A percentile compares a stretch with the other conserved stretches of the same genome.
These are phyloP conservation scores for Aureobasidium leucospermi DNA, from an alignment of 2,329 filamentous ascomycete genomes.

Conservation along the genomic window DNA sequence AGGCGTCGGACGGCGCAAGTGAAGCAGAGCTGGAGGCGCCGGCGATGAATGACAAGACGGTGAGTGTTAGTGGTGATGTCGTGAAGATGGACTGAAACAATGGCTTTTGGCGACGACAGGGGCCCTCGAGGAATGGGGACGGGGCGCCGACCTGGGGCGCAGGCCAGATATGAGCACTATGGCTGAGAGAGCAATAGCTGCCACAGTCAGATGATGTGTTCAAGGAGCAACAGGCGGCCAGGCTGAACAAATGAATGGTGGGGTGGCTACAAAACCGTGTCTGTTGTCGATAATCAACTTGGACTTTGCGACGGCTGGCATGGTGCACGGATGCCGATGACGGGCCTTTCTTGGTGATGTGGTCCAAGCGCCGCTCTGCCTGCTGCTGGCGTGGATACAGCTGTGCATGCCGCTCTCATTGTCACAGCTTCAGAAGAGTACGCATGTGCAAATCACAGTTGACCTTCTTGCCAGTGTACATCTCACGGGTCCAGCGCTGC, in stretches of 20 bases:
- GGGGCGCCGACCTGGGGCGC: not conserved
- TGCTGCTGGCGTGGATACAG: no score
- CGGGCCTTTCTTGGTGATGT: no score
- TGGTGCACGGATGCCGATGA: no score
- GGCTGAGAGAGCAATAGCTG: not conserved
- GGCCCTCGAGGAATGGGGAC: not conserved
- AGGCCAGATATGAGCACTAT: not conserved
- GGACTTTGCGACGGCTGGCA: no score
- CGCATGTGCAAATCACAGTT: no score
- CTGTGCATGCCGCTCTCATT: no score
- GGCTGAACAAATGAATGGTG: slow-evolving; percentile 1
- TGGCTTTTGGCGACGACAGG: not conserved
- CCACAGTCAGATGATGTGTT: not conserved
- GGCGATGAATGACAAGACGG: not conserved
- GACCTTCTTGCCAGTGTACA: no score
- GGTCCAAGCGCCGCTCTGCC: no score
- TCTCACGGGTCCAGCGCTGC: no score
- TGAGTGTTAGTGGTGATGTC: not conserved
- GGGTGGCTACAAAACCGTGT: not conserved
- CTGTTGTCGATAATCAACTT: no score
- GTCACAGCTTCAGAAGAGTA: no score
- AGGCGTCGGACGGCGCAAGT: not conserved
- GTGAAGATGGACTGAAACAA: not conserved
- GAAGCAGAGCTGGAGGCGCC: not conserved
- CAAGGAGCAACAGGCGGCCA: not conserved